A percentile compares a stretch with the other conserved stretches of the same genome.
Conservation (phyloP, 2,329 filamentous ascomycete genomes). For the Apiospora saccharicola region DNA sequence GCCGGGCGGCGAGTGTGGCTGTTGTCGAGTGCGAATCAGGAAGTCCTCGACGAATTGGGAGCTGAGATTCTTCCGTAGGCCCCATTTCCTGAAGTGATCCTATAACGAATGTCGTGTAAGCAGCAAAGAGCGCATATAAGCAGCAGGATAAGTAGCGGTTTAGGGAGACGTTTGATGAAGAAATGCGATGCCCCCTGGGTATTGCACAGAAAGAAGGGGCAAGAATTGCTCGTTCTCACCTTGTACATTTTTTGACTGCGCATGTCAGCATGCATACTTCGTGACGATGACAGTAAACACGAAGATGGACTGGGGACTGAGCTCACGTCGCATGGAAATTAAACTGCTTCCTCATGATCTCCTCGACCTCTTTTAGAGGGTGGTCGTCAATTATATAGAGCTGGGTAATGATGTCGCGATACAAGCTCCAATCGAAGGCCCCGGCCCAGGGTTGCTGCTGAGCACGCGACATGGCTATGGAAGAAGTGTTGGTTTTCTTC, state of each 20-base stretch:
- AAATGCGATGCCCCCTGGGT: no score
- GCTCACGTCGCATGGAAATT: constrained; percentile 25
- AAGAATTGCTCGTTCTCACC: not conserved
- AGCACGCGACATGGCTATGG: not conserved
- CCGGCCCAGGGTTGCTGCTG: constrained; percentile 18
- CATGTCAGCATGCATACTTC: not conserved
- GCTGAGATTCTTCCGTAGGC: constrained; percentile 8
- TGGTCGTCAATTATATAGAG: constrained; percentile 23
- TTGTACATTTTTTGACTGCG: constrained; percentile 17
- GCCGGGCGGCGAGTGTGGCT: not conserved
- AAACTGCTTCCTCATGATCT: constrained; percentile 22
- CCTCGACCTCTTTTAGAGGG: constrained; percentile 24
- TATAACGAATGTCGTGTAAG: not conserved
- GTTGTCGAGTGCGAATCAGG: not conserved
- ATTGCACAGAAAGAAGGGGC: not conserved
- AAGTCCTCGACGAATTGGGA: not conserved
- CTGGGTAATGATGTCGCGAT: not conserved
- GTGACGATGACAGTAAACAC: not conserved
- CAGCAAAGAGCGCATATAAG: no score
- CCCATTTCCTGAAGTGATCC: constrained; percentile 16
- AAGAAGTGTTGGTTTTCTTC: not conserved
- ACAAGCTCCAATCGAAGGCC: constrained; percentile 21
- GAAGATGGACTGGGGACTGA: not conserved
- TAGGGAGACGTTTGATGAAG: no score
- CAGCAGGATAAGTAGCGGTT: no score